Percentiles rank a stretch among this genome's conserved stretches.
These are phyloP conservation scores for Globisporangium spinosum DNA, from an alignment of 352 stramenopile species.

Conservation along the genomic window DNA sequence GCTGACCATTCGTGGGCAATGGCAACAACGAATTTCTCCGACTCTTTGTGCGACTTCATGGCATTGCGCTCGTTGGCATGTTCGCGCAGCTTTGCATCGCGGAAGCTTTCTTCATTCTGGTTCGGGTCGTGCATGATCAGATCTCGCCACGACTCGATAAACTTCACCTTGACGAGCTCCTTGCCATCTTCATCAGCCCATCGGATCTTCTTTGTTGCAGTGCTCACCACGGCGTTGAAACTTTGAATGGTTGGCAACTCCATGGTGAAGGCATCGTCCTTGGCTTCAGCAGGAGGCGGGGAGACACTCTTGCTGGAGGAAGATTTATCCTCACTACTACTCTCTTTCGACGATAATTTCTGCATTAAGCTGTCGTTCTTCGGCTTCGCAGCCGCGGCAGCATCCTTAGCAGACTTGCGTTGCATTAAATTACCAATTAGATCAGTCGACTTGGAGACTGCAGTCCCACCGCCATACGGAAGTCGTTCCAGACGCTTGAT, in stretches of 20 bases:
- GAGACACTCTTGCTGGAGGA: conserved; percentile 11
- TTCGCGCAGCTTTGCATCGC: conserved; percentile 80
- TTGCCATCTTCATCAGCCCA: conserved; percentile 78
- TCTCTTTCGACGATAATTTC: conserved; percentile 18
- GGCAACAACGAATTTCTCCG: conserved; percentile 42
- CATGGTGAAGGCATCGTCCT: conserved; percentile 43
- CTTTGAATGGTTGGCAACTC: conserved; percentile 78
- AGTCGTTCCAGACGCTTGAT: conserved; percentile 80
- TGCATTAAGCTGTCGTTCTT: conserved; percentile 32
- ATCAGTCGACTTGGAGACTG: conserved; percentile 70
- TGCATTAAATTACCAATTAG: conserved; percentile 84
- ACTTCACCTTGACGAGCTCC: conserved; percentile 75
- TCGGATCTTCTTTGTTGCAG: conserved; percentile 61
- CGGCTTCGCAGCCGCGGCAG: conserved; percentile 26
- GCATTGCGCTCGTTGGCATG: conserved; percentile 70
- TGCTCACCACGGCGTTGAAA: conserved; percentile 53
- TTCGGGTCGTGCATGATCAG: conserved; percentile 53
- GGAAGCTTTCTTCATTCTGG: conserved; percentile 72
- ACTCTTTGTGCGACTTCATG: conserved; percentile 63
- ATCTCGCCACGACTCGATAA: conserved; percentile 86
- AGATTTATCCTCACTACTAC: conserved; percentile 14
- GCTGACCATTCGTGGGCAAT: conserved; percentile 63
- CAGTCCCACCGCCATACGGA: conserved; percentile 49
- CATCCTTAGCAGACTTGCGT: conserved; percentile 73
- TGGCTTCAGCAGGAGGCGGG: conserved; percentile 25